Percentiles rank a stretch among this genome's conserved stretches.
Conservation (phyloP, 2,329 filamentous ascomycete genomes). For the Lachnellula occidentalis region DNA sequence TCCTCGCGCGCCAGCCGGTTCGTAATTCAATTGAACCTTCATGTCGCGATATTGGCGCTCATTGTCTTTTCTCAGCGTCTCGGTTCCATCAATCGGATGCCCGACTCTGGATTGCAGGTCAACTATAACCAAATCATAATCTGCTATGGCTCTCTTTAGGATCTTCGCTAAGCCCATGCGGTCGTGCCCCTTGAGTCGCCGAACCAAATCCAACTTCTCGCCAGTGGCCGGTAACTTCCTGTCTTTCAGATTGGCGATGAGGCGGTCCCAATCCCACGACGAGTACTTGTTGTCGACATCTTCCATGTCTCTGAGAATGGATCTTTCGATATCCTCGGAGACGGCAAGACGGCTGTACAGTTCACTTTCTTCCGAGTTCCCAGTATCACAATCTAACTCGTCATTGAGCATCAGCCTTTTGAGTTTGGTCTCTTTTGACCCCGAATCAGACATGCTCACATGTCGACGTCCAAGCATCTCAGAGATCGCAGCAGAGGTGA, state of each 20-base stretch:
- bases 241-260: not conserved
- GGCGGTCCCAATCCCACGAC: not conserved
- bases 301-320: not conserved
- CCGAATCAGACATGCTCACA: too few species aligned
- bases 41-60: not conserved
- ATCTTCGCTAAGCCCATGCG: not conserved
- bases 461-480: constrained; percentile 9
- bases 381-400: not conserved
- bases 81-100: constrained; percentile 4
- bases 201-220: not conserved
- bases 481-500: constrained; percentile 1
- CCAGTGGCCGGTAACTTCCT: constrained; percentile 3
- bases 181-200: constrained; percentile 6
- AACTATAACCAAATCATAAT: not conserved
- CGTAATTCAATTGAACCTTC: not conserved
- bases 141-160: not conserved
- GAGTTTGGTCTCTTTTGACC: too few species aligned
- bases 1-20: not conserved
- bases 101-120: constrained; percentile 13
- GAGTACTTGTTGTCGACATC: not conserved
- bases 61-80: not conserved
- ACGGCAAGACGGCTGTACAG: not conserved
- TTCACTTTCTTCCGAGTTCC: not conserved
- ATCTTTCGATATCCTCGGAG: not conserved
- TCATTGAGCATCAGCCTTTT: too few species aligned